Base-by-base conservation (phyloP, 2,329 filamentous ascomycete genomes). In the Talaromyces sp. region DNA sequence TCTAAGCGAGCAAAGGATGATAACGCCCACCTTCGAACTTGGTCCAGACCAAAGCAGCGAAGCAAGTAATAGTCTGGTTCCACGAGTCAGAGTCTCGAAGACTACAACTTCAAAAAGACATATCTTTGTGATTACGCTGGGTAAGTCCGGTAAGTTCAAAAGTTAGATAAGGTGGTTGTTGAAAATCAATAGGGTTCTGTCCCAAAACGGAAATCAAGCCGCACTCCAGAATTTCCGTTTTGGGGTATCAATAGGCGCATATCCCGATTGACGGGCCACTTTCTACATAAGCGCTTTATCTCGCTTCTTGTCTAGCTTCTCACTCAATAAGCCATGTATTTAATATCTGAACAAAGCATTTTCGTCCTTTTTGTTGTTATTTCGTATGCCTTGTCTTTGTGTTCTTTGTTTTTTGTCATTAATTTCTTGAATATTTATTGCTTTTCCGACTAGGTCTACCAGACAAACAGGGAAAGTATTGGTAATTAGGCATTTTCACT, bases 231-330 rank as follows among this genome's bases (percentile, higher is more conserved):
- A 59, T 65, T 65, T 57, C 64, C 64, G 31, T 47, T 58, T 65
- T 57, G 13, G 59, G 41, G 60, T 59, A 52, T 65, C 64, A 65
- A 65, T 65, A 65, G 52, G 33, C 47, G 35, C 54, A 56, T 50
- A 50, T 43, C 11, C 50, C 52, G 48, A 50, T 63, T 63, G 60
- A 57, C 13, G 39, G 37, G 39, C 16, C 14, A 59, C n/a, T 16
- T 63, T 57, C 33, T 57, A 54, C 60, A 56, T 56, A 22, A 56
- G n/a, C 31, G 31, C 52, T 56, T 56, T 56, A 56, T 39, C 31
- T 56, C 52, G 33, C 33, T 37, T 22, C 31, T 7, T 37, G 27
- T 35, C 50, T 56, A 56, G 52, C 52, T 37, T 35, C 11, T 56
- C 52, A 22, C 52, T 59, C 56, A 50, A 61, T 61, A 61, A 48